Base-by-base conservation (phyloP, 257 asterid genomes). In the Avicennia marina region DNA sequence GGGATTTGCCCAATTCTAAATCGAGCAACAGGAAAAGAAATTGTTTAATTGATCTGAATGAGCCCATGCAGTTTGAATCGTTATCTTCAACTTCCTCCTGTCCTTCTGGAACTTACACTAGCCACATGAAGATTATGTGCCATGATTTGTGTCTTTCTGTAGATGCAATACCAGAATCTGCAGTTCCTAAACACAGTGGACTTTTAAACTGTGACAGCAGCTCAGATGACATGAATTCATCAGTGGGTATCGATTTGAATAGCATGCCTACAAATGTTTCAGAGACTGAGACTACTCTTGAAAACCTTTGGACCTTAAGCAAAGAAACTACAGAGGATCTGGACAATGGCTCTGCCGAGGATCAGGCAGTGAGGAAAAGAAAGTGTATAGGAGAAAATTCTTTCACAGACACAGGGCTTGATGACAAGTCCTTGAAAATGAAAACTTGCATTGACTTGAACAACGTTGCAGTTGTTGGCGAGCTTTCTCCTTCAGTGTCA, bases 41-140 rank as follows among this genome's bases (percentile, higher is more conserved):
- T 21, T 58, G 65, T 61, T 77, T 69, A 62, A 54, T 88, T 31
- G 95, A 85, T 81, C 77, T 88, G 75, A 88, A 85, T 62, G 87
- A 81, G 50, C 93, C 95, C n/a, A 15, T 66, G 43, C 61, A 65
- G 36, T 42, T 62, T 10, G 91, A 84, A 38, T 60, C 72, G 8
- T 63, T 43, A 24, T 36, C 62, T 53, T 57, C 68, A 44, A 68
- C 25, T 63, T 68, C 78, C 39, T 46, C 70, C 18, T 58, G 55
- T 59, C 62, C 61, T n/a, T 39, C 58, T 31, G 74, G 62, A 20
- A 68, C 72, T 59, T 48, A 58, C n/a, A 46, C 52, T 20, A 18
- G 59, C 57, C 46, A 45, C 40, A 45, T 17, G 36, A 80, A 60
- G 65, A 59, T 52, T 64, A 54, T 50, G 42, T 56, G 25, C 53